Base-by-base conservation (phyloP, 2,329 filamentous ascomycete genomes). In the Periconia sp. region DNA sequence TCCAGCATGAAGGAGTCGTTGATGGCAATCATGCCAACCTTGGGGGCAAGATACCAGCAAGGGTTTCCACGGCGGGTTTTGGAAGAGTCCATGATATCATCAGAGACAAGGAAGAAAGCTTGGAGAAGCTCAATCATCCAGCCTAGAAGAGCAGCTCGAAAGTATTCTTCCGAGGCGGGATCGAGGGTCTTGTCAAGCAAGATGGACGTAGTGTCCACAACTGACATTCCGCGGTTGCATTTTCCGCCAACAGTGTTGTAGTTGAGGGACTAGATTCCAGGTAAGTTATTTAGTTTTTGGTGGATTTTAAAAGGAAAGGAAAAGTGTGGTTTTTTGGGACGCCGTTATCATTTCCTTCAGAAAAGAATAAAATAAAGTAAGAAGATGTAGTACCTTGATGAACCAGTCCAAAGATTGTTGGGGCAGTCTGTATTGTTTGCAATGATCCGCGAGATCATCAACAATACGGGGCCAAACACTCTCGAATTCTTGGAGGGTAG, bases 81-180 rank as follows among this genome's bases (percentile, higher is more conserved):
- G 75, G 90, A 95, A 67, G 84, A 79, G 79, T 99, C 94, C 94
- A 99, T 99, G 70, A 99, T 97, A 76, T 99, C 94, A 79, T 99
- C 94, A 43, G 91, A 92, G 61, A 99, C 94, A 54, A 99, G 86
- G 85, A 99, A 97, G 83, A 97, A 97, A 62, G 94, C 93, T 80
- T 99, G 94, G 33, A 99, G 89, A 47, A 99, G 86, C 83, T 99
- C 94, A 59, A 95, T 96, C 84, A 96, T 86, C 94, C 94, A 99
- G 71, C 94, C 94, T 17, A 99, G 85, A 17, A 91, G 89, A 43
- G 92, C 90, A 45, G 93, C 82, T 65, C 90, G 82, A 81, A 95
- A 94, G 82, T 92, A 96, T 78, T 97, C 89, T 41, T 74, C 71
- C 2, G 69, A 68, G 54, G 93, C 85, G 58, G 90, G 83, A 61